Conservation (phyloP, 2,329 filamentous ascomycete species). For the Pseudocercospora ulei region DNA sequence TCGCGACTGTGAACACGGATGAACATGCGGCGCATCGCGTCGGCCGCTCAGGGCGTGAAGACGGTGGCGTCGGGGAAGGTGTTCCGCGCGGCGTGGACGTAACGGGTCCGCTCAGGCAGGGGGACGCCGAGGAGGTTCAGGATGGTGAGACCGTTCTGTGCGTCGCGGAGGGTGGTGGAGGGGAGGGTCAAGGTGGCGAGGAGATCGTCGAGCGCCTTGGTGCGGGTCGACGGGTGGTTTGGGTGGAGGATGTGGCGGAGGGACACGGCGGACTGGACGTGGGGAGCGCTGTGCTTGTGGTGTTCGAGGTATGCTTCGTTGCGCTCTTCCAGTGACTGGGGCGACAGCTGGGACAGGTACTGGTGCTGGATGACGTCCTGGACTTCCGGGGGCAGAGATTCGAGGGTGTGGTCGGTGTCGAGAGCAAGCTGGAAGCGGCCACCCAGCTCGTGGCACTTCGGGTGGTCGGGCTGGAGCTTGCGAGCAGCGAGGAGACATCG, state of each 20-base stretch:
- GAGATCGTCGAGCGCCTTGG: slow-evolving; percentile 54
- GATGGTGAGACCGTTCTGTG: slow-evolving; percentile 46
- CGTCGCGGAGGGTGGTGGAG: slow-evolving; percentile 48
- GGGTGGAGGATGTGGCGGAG: slow-evolving; percentile 51
- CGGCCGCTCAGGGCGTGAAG: slow-evolving; percentile 23
- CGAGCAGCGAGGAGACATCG: slow-evolving; percentile 70
- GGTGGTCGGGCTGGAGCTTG: slow-evolving; percentile 57
- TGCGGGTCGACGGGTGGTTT: slow-evolving; percentile 45
- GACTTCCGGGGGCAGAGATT: slow-evolving; percentile 55
- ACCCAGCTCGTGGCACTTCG: slow-evolving; percentile 65
- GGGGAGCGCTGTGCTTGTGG: slow-evolving; percentile 53
- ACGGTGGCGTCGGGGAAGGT: slow-evolving; percentile 36
- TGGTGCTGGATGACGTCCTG: slow-evolving; percentile 59
- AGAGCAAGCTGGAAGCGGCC: slow-evolving; percentile 50
- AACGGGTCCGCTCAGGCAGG: slow-evolving; percentile 43
- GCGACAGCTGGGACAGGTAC: slow-evolving; percentile 48
- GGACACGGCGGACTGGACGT: slow-evolving; percentile 56
- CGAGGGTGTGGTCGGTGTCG: slow-evolving; percentile 39
- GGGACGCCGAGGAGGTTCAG: slow-evolving; percentile 46
- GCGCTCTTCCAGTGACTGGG: slow-evolving; percentile 44
- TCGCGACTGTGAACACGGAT: no score
- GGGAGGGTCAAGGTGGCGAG: slow-evolving; percentile 48
- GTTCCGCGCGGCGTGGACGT: slow-evolving; percentile 36
- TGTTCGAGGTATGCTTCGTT: slow-evolving; percentile 57
- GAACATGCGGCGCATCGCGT: no score